Percentiles rank a stretch among this genome's conserved stretches.
These are phyloP conservation scores for Allium sativum DNA, from an alignment of 106 monocot genomes.

Conservation along the genomic window DNA sequence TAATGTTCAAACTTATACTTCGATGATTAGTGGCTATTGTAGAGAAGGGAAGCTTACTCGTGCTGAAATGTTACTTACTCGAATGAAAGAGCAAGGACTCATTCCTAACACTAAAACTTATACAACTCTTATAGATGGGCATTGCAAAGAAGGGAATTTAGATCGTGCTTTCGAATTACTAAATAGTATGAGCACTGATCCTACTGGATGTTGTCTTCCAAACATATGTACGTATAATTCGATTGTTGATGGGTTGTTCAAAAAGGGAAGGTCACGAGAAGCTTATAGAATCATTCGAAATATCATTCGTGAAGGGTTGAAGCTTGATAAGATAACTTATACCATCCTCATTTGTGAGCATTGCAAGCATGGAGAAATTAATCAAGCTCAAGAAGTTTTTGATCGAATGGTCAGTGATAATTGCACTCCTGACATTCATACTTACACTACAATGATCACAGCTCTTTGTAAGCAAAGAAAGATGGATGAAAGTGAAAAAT, in stretches of 20 bases:
- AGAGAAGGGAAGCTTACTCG: slow-evolving; percentile 72
- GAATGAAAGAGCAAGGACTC: slow-evolving; percentile 79
- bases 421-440: slow-evolving; percentile 60
- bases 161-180: slow-evolving; percentile 45
- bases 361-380: slow-evolving; percentile 46
- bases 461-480: slow-evolving; percentile 50
- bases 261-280: slow-evolving; percentile 46
- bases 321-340: slow-evolving; percentile 70
- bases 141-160: slow-evolving; percentile 74
- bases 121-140: slow-evolving; percentile 66
- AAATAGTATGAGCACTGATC: slow-evolving; percentile 35
- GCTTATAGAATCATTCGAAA: slow-evolving; percentile 51
- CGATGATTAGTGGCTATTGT: slow-evolving; percentile 87
- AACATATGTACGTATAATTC: slow-evolving; percentile 83
- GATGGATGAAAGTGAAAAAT: slow-evolving; percentile 57
- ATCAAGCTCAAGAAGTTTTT: slow-evolving; percentile 54
- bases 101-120: slow-evolving; percentile 71
- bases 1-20: slow-evolving; percentile 77
- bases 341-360: slow-evolving; percentile 73
- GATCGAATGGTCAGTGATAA: slow-evolving; percentile 48
- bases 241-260: slow-evolving; percentile 55
- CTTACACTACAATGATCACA: slow-evolving; percentile 63
- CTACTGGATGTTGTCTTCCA: slow-evolving; percentile 34
- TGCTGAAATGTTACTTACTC: slow-evolving; percentile 76
- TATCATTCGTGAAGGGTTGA: slow-evolving; percentile 25